Conservation (phyloP, 192 early-diverging fungal species). For the Pilaira anomala region DNA sequence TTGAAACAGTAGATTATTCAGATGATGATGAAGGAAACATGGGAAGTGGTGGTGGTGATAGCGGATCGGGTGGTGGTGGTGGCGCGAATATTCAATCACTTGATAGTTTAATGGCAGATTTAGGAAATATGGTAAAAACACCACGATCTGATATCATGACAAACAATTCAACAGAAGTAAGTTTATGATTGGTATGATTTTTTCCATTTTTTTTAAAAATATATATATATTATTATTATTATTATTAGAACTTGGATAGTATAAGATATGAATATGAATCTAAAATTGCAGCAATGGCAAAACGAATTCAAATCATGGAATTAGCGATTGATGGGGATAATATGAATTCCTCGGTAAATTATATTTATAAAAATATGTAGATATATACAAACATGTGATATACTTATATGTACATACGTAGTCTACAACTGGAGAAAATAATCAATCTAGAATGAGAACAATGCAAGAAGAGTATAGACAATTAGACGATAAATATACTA, state of each 20-base stretch:
- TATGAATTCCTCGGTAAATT: no score
- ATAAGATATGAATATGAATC: conserved; percentile 58
- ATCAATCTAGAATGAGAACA: conserved; percentile 57
- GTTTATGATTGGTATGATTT: no score
- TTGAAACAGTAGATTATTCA: conserved; percentile 24
- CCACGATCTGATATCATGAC: conserved; percentile 22
- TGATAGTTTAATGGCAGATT: conserved; percentile 74
- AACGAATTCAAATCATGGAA: conserved; percentile 67
- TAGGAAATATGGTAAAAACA: conserved; percentile 60
- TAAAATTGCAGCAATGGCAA: conserved; percentile 54
- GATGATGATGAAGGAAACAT: conserved; percentile 1
- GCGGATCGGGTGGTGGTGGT: no score
- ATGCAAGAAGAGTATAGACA: conserved; percentile 71
- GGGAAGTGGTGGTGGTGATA: background rate
- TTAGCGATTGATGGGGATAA: background rate
- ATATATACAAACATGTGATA: background rate
- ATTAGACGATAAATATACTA: conserved; percentile 60
- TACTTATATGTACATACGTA: no score
- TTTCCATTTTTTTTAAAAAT: no score
- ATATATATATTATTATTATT: no score
- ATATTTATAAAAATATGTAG: no score
- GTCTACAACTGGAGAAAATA: no score
- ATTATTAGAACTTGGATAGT: conserved; percentile 6
- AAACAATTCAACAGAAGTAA: background rate
- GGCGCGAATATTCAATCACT: conserved; percentile 33